Evolutionary conservation across 257 asterid species (phyloP), one percentile per base, ranked within the genome.

Genomic region (Gentiana macrophylla): DNA sequence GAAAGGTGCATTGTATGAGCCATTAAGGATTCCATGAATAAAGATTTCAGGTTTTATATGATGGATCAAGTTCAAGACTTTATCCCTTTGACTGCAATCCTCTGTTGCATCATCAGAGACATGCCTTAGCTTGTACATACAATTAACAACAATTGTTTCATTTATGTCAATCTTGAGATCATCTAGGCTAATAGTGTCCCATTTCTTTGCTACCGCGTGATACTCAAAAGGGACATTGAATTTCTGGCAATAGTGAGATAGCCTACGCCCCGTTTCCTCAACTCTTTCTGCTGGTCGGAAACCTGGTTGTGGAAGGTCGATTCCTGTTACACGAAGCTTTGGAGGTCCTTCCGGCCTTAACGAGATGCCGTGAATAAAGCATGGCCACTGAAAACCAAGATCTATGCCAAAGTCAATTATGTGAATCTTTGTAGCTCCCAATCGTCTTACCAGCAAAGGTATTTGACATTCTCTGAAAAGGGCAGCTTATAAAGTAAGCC

Each of bases 351-450:
- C 70, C 0, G 79, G 74, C 49, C 72, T 50, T 10, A 50, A 13
- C n/a, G 70, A 72, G 41, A 73, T 1, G 4, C 70, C 74, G 57
- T 77, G 79, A 35, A 73, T 72, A 1, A 77, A 38, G 33, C 77
- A 63, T 3, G 79, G 77, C 79, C 77, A 77, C n/a, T 72, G 82
- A n/a, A 69, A 77, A 38, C 79, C 79, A 43, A 63, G 73, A 2
- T 61, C 55, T 32, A 72, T 66, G 1, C 82, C 77, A 34, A 77
- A 77, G 58, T 77, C 77, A 53, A 77, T 70, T 4, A 72, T 55
- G 56, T 70, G 77, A 43, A 72, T 50, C 6, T 12, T 37, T 9
- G 60, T 47, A 0, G 71, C 73, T 24, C 9, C 55, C 71, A 41
- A 69, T 76, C 6, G 72, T 62, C 56, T 76, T 72, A 62, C 57